These are phyloP conservation scores for Tubosaeta brunneosetosa DNA, from an alignment of 768 basidiomycete genomes.

Conservation along the genomic window DNA sequence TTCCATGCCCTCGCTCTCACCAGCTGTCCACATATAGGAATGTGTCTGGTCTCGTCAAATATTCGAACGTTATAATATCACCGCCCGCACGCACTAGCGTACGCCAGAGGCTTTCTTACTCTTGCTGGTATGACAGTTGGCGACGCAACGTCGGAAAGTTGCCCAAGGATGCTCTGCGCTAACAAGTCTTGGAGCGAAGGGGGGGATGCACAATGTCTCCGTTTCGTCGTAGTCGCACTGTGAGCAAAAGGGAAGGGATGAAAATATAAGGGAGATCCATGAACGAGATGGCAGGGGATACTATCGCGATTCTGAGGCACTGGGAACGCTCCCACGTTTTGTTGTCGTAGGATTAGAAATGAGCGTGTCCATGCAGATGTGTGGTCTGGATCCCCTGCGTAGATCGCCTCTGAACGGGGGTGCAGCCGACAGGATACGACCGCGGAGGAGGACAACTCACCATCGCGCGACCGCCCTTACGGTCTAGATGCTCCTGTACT, in stretches of 20 bases:
- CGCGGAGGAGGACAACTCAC: too few species aligned
- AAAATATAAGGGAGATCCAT: background rate
- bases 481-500: too few species aligned
- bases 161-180: background rate
- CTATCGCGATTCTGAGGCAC: background rate
- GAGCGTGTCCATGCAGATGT: background rate
- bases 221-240: too few species aligned
- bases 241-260: too few species aligned
- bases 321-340: background rate
- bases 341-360: slow-evolving; percentile 2
- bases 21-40: background rate
- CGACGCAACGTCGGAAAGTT: background rate
- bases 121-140: background rate
- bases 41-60: background rate
- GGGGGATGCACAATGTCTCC: too few species aligned
- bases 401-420: slow-evolving; percentile 25
- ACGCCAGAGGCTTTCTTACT: background rate
- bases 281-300: background rate
- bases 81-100: background rate
- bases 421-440: too few species aligned
- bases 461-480: too few species aligned
- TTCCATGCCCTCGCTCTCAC: background rate
- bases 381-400: slow-evolving; percentile 7
- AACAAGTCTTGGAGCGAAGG: background rate
- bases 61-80: background rate